Evolutionary conservation across 331 rosid genomes (phyloP).

Genomic region (Phaseolus coccineus): DNA sequence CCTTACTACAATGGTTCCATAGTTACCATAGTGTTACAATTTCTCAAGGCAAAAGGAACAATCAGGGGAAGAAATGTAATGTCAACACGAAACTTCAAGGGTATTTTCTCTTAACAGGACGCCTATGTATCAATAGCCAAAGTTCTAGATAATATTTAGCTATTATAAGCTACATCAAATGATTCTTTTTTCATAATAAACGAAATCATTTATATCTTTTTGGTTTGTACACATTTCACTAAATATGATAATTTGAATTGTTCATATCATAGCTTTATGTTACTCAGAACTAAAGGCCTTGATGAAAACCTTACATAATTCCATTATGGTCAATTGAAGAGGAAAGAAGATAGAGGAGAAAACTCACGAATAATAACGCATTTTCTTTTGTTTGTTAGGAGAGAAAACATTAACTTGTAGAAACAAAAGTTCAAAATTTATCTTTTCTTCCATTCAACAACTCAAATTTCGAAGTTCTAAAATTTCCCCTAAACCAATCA

Average conservation of each 20-base stretch:
- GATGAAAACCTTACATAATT: not conserved
- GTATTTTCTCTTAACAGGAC: not conserved
- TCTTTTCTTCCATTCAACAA: not conserved
- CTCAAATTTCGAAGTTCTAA: not conserved
- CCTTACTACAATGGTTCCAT: conserved; percentile 2
- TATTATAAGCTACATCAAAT: not conserved
- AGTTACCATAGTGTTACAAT: not conserved
- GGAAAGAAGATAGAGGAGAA: not conserved
- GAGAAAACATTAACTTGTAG: not conserved
- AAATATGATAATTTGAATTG: not conserved
- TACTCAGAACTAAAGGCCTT: not conserved
- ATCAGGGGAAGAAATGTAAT: not conserved
- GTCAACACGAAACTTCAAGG: conserved; percentile 21
- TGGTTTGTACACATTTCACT: not conserved
- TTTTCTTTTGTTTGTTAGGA: not conserved
- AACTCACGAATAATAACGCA: not conserved
- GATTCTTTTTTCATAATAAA: not conserved
- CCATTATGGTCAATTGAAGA: not conserved
- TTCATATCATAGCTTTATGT: not conserved
- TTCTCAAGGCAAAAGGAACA: not conserved
- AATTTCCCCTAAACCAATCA: too few relatives aligned
- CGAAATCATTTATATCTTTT: not conserved
- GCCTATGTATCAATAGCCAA: not conserved
- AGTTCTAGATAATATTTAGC: not conserved
- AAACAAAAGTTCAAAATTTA: not conserved